A percentile compares a stretch with the other conserved stretches of the same genome.
Evolutionary conservation across 75 land plant species (phyloP).

Genomic region (Picea glauca): DNA sequence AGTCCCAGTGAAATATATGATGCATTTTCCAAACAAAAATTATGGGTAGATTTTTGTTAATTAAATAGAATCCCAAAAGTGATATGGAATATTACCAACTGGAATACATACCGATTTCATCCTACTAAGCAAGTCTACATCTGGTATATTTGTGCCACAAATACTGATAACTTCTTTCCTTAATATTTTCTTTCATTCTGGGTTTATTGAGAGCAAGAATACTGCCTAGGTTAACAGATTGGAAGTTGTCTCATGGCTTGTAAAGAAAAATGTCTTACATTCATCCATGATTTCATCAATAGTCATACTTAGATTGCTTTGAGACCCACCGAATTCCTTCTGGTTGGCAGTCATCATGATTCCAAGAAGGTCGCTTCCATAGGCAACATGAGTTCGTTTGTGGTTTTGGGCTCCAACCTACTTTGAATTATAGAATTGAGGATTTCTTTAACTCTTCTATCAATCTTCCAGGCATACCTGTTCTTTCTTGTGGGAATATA

Average conservation of each 20-base stretch:
- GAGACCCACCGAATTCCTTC: neutral
- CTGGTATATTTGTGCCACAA: constrained; percentile 11
- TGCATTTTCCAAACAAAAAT: too few relatives aligned
- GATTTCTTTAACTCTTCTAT: constrained; percentile 28
- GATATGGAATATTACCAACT: neutral
- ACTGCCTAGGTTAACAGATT: constrained; percentile 33
- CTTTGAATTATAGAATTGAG: constrained; percentile 33
- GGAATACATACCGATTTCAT: constrained; percentile 11
- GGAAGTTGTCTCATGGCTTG: constrained; percentile 64
- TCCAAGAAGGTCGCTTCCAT: constrained; percentile 33
- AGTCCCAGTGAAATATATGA: too few relatives aligned
- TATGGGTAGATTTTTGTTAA: neutral
- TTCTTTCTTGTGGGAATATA: constrained; percentile 53
- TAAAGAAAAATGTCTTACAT: constrained; percentile 67
- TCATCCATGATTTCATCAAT: constrained; percentile 58
- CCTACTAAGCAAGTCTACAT: constrained; percentile 18
- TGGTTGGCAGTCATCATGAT: constrained; percentile 23
- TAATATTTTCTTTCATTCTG: neutral
- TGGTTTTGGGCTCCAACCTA: neutral
- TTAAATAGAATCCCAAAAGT: neutral
- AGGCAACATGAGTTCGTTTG: constrained; percentile 16
- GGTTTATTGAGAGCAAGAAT: constrained; percentile 22
- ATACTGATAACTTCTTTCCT: constrained; percentile 22
- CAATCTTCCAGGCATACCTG: constrained; percentile 33
- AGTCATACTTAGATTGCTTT: constrained; percentile 21